Conservation (phyloP, 1,284 basidiomycete species). For the Ceratobasidium papillatum region DNA sequence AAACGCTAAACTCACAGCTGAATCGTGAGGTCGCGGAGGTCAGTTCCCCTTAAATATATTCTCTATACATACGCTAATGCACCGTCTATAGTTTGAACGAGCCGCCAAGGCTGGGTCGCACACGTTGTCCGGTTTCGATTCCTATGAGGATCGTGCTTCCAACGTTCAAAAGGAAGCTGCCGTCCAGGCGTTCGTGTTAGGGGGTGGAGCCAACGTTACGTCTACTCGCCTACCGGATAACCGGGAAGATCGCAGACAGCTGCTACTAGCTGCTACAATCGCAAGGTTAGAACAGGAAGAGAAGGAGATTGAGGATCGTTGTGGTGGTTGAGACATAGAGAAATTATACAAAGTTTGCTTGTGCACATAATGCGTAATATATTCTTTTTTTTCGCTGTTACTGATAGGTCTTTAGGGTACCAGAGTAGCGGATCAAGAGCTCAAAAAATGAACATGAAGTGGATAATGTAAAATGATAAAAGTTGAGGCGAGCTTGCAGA, state of each 20-base stretch:
- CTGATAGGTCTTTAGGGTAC: too few relatives aligned
- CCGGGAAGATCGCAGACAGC: slow-evolving; percentile 63
- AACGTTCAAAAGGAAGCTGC: slow-evolving; percentile 41
- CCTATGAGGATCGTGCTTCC: slow-evolving; percentile 53
- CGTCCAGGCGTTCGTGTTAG: slow-evolving; percentile 43
- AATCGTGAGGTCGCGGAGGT: slow-evolving; percentile 71
- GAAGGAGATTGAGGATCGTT: slow-evolving; percentile 73
- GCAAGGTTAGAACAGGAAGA: slow-evolving; percentile 67
- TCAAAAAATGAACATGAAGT: too few relatives aligned
- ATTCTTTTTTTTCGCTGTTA: background rate
- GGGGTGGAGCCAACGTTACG: slow-evolving; percentile 39
- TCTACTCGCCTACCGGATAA: slow-evolving; percentile 53
- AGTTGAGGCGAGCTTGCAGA: background rate
- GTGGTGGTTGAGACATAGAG: slow-evolving; percentile 60
- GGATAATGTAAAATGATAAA: too few relatives aligned
- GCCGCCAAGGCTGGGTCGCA: slow-evolving; percentile 63
- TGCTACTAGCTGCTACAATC: slow-evolving; percentile 67
- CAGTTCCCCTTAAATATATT: background rate
- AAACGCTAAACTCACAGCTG: slow-evolving; percentile 75
- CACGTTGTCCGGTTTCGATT: slow-evolving; percentile 52
- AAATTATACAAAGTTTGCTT: background rate
- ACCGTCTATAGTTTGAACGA: slow-evolving; percentile 59
- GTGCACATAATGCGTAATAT: background rate
- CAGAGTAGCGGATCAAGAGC: too few relatives aligned
- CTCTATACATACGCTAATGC: background rate